A percentile compares a stretch with the other conserved stretches of the same genome.
These are phyloP conservation scores for Barnettozyma botsteinii DNA, from an alignment of 805 yeast genomes.

Conservation along the genomic window DNA sequence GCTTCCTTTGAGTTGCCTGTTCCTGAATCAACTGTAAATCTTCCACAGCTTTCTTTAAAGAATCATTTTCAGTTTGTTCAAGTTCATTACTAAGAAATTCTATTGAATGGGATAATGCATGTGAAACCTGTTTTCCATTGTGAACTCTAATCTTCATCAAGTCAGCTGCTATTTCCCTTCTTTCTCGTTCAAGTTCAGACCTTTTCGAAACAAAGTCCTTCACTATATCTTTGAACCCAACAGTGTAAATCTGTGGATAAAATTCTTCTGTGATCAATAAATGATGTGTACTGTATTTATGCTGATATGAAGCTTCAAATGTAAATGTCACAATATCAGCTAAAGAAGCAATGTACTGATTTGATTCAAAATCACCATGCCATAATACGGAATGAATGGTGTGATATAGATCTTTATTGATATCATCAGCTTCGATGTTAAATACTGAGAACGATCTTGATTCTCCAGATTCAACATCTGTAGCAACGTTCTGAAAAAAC, in stretches of 20 bases:
- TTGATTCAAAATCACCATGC: constrained; percentile 25
- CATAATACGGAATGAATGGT: constrained; percentile 30
- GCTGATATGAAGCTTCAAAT: constrained; percentile 19
- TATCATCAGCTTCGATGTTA: constrained; percentile 29
- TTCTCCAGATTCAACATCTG: constrained; percentile 2
- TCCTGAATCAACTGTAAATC: constrained; percentile 19
- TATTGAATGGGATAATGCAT: constrained; percentile 24
- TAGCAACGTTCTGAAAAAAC: constrained; percentile 9
- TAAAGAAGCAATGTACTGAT: constrained; percentile 20
- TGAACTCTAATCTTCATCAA: constrained; percentile 24
- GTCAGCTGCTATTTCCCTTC: constrained; percentile 14
- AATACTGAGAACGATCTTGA: constrained; percentile 24
- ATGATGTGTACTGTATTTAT: constrained; percentile 16
- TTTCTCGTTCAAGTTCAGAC: constrained; percentile 9
- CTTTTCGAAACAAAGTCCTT: constrained; percentile 4
- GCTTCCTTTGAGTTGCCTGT: constrained; percentile 7
- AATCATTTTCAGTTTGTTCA: background rate
- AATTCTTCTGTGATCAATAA: constrained; percentile 27
- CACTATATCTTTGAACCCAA: constrained; percentile 19
- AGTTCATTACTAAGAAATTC: constrained; percentile 18
- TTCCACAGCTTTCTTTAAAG: constrained; percentile 15
- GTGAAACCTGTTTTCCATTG: constrained; percentile 29
- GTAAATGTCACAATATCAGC: constrained; percentile 33
- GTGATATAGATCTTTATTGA: constrained; percentile 28
- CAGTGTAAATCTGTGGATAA: constrained; percentile 36